These are phyloP conservation scores for Leucocoprinus sp. DNA, from an alignment of 768 basidiomycete genomes.

Conservation along the genomic window DNA sequence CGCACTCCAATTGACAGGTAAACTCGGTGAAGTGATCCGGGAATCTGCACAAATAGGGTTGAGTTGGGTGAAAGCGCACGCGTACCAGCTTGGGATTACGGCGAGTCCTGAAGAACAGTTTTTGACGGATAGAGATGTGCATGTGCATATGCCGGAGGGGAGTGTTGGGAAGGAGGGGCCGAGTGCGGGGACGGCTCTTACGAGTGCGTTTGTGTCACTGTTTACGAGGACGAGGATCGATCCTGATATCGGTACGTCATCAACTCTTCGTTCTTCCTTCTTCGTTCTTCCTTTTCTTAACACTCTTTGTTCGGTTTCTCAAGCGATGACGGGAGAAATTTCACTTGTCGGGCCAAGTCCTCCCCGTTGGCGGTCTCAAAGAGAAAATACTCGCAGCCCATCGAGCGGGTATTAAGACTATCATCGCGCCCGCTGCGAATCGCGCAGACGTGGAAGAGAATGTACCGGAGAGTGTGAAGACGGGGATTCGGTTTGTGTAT, in stretches of 20 bases:
- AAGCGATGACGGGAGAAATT: slow-evolving; percentile 98
- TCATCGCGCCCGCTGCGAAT: slow-evolving; percentile 81
- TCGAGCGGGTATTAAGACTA: slow-evolving; percentile 91
- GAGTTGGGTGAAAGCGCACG: slow-evolving; percentile 89
- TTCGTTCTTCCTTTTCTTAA: background rate
- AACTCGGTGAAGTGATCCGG: slow-evolving; percentile 95
- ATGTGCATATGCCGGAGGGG: slow-evolving; percentile 96
- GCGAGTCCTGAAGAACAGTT: slow-evolving; percentile 62
- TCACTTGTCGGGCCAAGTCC: slow-evolving; percentile 92
- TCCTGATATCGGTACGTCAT: slow-evolving; percentile 76
- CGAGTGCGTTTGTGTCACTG: slow-evolving; percentile 86
- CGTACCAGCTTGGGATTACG: slow-evolving; percentile 84
- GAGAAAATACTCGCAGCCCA: slow-evolving; percentile 97
- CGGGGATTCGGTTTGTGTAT: slow-evolving; percentile 90
- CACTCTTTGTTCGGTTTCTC: background rate
- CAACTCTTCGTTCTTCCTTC: background rate
- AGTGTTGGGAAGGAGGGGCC: slow-evolving; percentile 94
- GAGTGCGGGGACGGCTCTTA: slow-evolving; percentile 89
- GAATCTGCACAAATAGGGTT: slow-evolving; percentile 94
- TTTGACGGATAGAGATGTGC: slow-evolving; percentile 80
- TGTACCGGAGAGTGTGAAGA: slow-evolving; percentile 92
- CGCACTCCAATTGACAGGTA: slow-evolving; percentile 85
- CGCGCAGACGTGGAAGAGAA: slow-evolving; percentile 96
- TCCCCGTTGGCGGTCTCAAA: slow-evolving; percentile 93
- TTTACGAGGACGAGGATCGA: slow-evolving; percentile 79